Percentiles rank a stretch among this genome's conserved stretches.
Evolutionary conservation across 345 rosid genomes (phyloP).

Genomic region (Euphorbia pulcherrima): DNA sequence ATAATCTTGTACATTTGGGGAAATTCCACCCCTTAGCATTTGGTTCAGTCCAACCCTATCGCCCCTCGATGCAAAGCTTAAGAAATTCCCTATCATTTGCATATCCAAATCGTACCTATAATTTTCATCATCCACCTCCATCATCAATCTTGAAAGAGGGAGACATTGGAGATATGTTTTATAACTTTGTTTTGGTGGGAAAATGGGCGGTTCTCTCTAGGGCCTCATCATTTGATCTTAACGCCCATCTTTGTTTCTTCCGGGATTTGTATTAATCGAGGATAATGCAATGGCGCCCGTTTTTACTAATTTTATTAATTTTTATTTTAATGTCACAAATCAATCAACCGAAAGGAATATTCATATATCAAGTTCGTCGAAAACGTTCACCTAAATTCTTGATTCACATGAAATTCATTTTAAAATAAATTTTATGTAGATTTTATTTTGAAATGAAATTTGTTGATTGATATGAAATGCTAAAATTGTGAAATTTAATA

Average conservation of each 20-base stretch:
- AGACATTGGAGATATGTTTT: background rate
- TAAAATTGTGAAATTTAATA: no score
- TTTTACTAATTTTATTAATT: no score
- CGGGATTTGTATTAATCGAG: no score
- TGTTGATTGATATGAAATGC: no score
- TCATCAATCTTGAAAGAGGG: slow-evolving; percentile 12
- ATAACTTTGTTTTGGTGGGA: slow-evolving; percentile 9
- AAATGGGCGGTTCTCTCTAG: slow-evolving; percentile 28
- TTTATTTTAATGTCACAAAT: no score
- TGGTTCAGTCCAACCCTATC: slow-evolving; percentile 61
- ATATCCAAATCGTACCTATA: slow-evolving; percentile 36
- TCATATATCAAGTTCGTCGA: no score
- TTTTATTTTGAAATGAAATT: no score
- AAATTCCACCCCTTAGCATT: slow-evolving; percentile 48
- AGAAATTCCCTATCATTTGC: slow-evolving; percentile 57
- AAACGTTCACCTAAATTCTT: no score
- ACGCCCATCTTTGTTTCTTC: background rate
- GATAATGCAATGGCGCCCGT: no score
- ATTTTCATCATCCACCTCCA: slow-evolving; percentile 12
- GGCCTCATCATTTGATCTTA: slow-evolving; percentile 1
- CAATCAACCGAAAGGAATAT: no score
- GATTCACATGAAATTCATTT: no score
- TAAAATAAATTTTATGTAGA: no score
- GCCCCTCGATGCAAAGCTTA: slow-evolving; percentile 59
- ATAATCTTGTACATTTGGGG: slow-evolving; percentile 60